Conservation (phyloP, 2,329 filamentous ascomycete genomes). For the Sporothrix brunneoviolacea region DNA sequence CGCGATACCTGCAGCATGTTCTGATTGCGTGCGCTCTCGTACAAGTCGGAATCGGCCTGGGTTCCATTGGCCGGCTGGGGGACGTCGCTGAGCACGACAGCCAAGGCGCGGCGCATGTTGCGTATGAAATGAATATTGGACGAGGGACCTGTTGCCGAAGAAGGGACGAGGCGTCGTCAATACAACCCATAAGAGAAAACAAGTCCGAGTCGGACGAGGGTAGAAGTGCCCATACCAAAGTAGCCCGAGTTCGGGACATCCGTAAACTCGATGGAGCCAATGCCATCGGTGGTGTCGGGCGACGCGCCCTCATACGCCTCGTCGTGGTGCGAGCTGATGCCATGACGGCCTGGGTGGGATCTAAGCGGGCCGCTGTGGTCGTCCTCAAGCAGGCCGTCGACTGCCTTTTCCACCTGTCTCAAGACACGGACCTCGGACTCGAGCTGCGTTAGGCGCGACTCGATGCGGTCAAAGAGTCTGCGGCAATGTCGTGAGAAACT, state of each 20-base stretch:
- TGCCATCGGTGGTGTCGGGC: slow-evolving; percentile 18
- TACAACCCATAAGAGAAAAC: too few relatives aligned
- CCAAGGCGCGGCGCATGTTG: too few relatives aligned
- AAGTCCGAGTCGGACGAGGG: too few relatives aligned
- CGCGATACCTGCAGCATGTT: background rate
- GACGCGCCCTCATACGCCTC: background rate
- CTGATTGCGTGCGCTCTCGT: background rate
- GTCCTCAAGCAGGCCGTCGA: background rate
- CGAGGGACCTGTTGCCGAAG: too few relatives aligned
- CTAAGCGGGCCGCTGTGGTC: too few relatives aligned
- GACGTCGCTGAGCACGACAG: too few relatives aligned
- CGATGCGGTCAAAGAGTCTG: background rate
- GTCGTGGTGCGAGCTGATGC: too few relatives aligned
- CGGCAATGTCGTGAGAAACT: background rate
- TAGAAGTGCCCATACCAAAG: too few relatives aligned
- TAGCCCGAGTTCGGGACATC: slow-evolving; percentile 18
- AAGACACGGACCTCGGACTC: too few relatives aligned
- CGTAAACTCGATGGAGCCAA: slow-evolving; percentile 20
- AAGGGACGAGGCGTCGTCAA: too few relatives aligned
- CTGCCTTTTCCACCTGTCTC: background rate
- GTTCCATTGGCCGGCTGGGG: slow-evolving; percentile 12
- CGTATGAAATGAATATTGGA: slow-evolving; percentile 23
- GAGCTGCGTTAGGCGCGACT: too few relatives aligned
- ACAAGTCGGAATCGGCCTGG: background rate
- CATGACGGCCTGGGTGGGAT: background rate